A percentile compares a stretch with the other conserved stretches of the same genome.
These are phyloP conservation scores for Warburgia ugandensis DNA, from an alignment of 164 flowering plant species.

Conservation along the genomic window DNA sequence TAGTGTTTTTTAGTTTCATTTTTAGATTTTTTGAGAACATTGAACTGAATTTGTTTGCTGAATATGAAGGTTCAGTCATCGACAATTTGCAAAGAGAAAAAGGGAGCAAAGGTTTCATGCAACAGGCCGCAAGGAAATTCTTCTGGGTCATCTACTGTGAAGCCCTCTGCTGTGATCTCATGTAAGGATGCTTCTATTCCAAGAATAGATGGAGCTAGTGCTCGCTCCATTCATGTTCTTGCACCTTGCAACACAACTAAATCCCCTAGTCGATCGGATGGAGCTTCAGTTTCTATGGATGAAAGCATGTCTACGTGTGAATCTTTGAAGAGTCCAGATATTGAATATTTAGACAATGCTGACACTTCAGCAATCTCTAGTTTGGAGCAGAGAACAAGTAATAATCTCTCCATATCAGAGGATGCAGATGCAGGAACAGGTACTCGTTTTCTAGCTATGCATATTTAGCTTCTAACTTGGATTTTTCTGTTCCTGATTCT, in stretches of 20 bases:
- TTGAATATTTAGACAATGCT: conserved; percentile 71
- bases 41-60: conserved; percentile 6
- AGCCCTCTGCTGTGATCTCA: conserved; percentile 22
- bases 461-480: neutral
- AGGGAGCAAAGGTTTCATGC: no score
- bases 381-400: conserved; percentile 53
- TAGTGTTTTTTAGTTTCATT: neutral
- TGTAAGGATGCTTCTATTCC: conserved; percentile 18
- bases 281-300: conserved; percentile 68
- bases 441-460: conserved; percentile 9
- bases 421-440: conserved; percentile 36
- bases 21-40: neutral
- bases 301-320: conserved; percentile 87
- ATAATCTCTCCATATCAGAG: conserved; percentile 60
- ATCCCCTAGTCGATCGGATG: conserved; percentile 60
- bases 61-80: conserved; percentile 4
- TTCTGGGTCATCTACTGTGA: conserved; percentile 23
- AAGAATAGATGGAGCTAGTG: conserved; percentile 20
- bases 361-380: conserved; percentile 48
- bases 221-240: conserved; percentile 17
- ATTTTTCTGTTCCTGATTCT: neutral
- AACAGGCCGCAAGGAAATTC: conserved; percentile 17
- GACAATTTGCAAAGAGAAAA: no score
- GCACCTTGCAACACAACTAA: conserved; percentile 28
- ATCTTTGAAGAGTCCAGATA: conserved; percentile 82